These are phyloP conservation scores for Glaciozyma martinii DNA, from an alignment of 768 basidiomycete genomes.

Conservation along the genomic window DNA sequence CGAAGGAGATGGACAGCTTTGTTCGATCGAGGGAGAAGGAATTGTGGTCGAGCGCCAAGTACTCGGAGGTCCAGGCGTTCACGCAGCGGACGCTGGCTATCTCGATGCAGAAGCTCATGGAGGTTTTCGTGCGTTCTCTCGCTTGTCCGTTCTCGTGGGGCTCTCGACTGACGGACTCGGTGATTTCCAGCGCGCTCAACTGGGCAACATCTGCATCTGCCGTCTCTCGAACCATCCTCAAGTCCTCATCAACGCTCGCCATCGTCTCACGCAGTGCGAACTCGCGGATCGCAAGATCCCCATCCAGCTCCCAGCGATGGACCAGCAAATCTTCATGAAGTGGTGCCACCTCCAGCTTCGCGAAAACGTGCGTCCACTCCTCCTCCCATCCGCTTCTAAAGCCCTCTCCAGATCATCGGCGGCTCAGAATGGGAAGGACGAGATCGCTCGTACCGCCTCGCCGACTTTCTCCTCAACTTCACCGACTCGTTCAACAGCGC, in stretches of 20 bases:
- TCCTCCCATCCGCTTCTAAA: not conserved
- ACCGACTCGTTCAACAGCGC: slow-evolving; percentile 30
- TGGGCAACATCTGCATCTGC: slow-evolving; percentile 28
- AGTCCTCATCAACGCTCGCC: slow-evolving; percentile 18
- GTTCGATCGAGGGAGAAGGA: slow-evolving; percentile 12
- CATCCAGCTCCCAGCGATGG: slow-evolving; percentile 29
- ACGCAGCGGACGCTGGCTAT: slow-evolving; percentile 22
- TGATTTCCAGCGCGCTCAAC: slow-evolving; percentile 7
- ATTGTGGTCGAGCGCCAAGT: slow-evolving; percentile 14
- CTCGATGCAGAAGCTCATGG: slow-evolving; percentile 27
- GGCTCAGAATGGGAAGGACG: slow-evolving; percentile 25
- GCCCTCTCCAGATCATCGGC: slow-evolving; percentile 5
- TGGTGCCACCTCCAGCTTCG: slow-evolving; percentile 24
- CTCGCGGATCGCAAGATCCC: slow-evolving; percentile 28
- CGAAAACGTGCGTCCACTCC: slow-evolving; percentile 6
- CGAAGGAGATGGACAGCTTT: slow-evolving; percentile 25
- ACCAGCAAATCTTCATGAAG: slow-evolving; percentile 15
- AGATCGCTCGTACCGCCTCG: slow-evolving; percentile 26
- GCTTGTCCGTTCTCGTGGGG: not conserved
- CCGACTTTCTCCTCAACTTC: slow-evolving; percentile 29
- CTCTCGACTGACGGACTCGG: not conserved
- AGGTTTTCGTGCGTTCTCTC: slow-evolving; percentile 23
- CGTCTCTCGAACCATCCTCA: slow-evolving; percentile 25
- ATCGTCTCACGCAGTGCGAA: slow-evolving; percentile 26
- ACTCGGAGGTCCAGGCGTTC: slow-evolving; percentile 26